Evolutionary conservation across 768 basidiomycete genomes (phyloP).

Genomic region (Agrocybe praecox): DNA sequence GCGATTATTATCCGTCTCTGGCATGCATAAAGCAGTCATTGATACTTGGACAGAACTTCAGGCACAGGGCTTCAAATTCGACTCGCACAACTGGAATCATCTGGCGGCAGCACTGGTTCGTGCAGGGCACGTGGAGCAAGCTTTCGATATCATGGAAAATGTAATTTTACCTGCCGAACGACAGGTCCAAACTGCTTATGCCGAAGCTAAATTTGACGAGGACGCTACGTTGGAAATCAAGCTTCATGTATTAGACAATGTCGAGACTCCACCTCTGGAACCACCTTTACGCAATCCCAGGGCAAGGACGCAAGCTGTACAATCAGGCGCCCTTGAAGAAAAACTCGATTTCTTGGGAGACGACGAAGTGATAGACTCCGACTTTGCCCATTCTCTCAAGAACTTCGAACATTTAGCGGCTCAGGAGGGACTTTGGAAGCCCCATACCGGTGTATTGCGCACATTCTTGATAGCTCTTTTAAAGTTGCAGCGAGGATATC

Average conservation of each 20-base stretch:
- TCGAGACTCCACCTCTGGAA: conserved; percentile 1
- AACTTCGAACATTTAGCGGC: conserved; percentile 67
- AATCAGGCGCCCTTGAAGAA: background rate
- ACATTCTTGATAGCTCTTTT: conserved; percentile 48
- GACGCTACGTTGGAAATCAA: conserved; percentile 6
- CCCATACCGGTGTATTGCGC: conserved; percentile 53
- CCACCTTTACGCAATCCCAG: conserved; percentile 2
- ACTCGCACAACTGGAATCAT: conserved; percentile 92
- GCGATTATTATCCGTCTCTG: conserved; percentile 67
- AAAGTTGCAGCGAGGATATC: conserved; percentile 51
- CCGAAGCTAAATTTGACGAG: background rate
- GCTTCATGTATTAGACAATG: background rate
- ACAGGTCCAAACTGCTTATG: conserved; percentile 3
- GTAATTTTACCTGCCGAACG: conserved; percentile 63
- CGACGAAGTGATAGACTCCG: conserved; percentile 12
- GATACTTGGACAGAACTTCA: conserved; percentile 68
- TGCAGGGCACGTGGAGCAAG: conserved; percentile 80
- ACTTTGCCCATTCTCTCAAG: conserved; percentile 38
- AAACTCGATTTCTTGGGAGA: conserved; percentile 16
- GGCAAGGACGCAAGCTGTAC: background rate
- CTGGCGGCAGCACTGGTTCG: conserved; percentile 74
- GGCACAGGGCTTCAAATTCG: conserved; percentile 70
- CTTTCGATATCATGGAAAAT: conserved; percentile 80
- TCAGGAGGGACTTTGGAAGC: conserved; percentile 65
- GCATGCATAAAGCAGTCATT: conserved; percentile 62